Percentiles rank a stretch among this genome's conserved stretches.
Evolutionary conservation across 176 grass and related monocot genomes (phyloP).

Genomic region (Hyparrhenia diplandra): DNA sequence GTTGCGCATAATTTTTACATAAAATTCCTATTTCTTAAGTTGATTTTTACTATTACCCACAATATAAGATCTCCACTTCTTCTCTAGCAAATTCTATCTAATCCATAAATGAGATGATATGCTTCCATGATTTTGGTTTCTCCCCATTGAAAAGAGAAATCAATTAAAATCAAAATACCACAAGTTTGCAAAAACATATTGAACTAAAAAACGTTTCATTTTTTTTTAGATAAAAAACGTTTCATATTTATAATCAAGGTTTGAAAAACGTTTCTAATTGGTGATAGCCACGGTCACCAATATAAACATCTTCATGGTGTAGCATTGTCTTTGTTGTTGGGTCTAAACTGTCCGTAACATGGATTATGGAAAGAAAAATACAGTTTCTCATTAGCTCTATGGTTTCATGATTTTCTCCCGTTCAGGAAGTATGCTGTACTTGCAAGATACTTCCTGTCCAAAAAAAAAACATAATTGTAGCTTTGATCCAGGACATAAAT

Average conservation of each 20-base stretch:
- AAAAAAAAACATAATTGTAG: too few relatives aligned
- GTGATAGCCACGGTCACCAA: not conserved
- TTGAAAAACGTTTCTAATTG: not conserved
- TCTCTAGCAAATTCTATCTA: too few relatives aligned
- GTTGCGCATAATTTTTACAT: too few relatives aligned
- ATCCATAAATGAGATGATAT: too few relatives aligned
- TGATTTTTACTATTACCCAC: not conserved
- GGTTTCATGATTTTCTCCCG: not conserved
- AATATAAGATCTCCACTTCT: not conserved
- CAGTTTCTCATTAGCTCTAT: not conserved
- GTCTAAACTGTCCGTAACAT: not conserved
- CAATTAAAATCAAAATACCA: not conserved
- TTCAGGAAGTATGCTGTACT: not conserved
- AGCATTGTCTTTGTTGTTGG: not conserved
- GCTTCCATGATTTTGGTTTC: too few relatives aligned
- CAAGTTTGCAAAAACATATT: not conserved
- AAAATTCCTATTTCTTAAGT: not conserved
- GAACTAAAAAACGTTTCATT: too few relatives aligned
- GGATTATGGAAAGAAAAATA: not conserved
- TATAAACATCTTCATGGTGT: not conserved
- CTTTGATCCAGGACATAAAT: too few relatives aligned
- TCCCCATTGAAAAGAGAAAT: not conserved
- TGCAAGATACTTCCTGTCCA: too few relatives aligned
- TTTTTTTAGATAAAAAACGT: too few relatives aligned
- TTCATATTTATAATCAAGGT: not conserved